Evolutionary conservation across 139 green algal genomes (phyloP).

Genomic region (Chlorella sorokiniana): DNA sequence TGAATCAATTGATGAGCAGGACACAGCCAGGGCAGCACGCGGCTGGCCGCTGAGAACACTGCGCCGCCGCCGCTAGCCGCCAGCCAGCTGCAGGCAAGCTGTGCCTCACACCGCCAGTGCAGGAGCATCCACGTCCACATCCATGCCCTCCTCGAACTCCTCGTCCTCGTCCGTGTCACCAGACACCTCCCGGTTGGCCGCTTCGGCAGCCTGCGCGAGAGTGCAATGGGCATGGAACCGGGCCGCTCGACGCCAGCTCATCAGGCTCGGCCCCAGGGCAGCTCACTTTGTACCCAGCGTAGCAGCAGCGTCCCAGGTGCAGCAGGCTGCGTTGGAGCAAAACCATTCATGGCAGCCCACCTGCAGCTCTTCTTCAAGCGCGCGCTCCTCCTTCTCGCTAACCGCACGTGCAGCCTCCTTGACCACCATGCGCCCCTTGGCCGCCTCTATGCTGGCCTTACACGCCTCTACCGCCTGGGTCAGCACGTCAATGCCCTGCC

Average conservation of each 20-base stretch:
- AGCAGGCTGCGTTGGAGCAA: not conserved
- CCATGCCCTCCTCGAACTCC: conserved; percentile 62
- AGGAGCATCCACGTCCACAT: conserved; percentile 43
- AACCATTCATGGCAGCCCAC: conserved; percentile 72
- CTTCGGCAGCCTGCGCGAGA: conserved; percentile 24
- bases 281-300: no score
- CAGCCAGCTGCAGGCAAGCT: not conserved
- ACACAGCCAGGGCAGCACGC: no score
- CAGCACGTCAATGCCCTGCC: conserved; percentile 69
- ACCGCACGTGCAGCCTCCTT: conserved; percentile 95
- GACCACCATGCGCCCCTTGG: conserved; percentile 88
- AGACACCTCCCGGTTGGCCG: conserved; percentile 41
- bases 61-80: not conserved
- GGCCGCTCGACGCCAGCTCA: no score
- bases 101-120: conserved; percentile 27
- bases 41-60: no score
- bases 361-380: conserved; percentile 90
- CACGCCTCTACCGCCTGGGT: conserved; percentile 78
- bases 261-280: no score
- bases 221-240: no score
- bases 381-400: conserved; percentile 89
- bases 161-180: conserved; percentile 54
- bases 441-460: conserved; percentile 73
- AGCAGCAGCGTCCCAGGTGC: not conserved
- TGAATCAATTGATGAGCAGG: no score